phyloP scores from a whole-genome alignment of 768 basidiomycete genomes.

The Mycena maculata region DNA sequence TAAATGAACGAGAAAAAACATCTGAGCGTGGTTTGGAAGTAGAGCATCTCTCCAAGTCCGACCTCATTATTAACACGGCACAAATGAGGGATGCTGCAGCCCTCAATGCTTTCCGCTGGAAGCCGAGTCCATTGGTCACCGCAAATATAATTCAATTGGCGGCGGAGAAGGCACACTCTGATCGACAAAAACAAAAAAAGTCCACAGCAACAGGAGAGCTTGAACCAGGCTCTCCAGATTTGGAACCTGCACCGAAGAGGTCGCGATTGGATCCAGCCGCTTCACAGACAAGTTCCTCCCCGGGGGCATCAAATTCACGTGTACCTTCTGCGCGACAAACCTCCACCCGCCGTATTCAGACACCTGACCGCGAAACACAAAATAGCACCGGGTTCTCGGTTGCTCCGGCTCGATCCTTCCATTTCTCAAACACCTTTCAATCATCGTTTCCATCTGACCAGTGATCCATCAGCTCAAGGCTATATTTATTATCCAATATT shows the following conservation, averaged over 20 bases:
- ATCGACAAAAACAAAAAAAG: conserved; percentile 1
- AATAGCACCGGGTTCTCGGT: no score
- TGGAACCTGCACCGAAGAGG: neutral
- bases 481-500: no score
- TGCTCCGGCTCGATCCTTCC: no score
- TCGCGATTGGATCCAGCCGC: neutral
- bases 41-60: neutral
- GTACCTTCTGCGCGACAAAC: neutral
- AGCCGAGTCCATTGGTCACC: neutral
- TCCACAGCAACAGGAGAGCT: neutral
- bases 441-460: no score
- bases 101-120: conserved; percentile 13
- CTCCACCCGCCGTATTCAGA: no score
- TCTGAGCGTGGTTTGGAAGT: neutral
- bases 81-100: conserved; percentile 26
- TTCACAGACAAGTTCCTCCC: neutral
- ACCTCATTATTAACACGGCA: conserved; percentile 21
- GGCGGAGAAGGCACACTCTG: neutral
- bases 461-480: no score
- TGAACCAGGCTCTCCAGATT: no score
- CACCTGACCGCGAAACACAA: no score
- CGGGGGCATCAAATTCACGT: neutral
- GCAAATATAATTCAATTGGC: neutral
- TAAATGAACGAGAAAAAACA: conserved; percentile 29
- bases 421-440: no score